Base-by-base conservation (phyloP, 1,284 basidiomycete genomes). In the Sanghuangporus weigelae region DNA sequence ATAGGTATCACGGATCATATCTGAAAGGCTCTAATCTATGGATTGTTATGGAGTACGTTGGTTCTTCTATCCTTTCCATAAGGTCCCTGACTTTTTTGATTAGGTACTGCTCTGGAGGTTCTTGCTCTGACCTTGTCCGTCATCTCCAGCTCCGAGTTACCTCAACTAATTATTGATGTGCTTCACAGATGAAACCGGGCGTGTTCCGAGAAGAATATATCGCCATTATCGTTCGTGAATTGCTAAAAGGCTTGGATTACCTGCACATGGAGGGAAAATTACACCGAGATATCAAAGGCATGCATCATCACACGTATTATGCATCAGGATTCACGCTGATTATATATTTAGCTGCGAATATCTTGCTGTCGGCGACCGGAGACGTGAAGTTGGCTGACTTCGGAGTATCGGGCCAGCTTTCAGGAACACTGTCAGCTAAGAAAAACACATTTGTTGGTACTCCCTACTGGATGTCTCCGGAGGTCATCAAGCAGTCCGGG, bases 371-470 rank as follows among this genome's bases (percentile, higher is more conserved):
- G 54, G 89, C 95, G 2, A 88, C 87, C 51, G 96, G 96, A n/a
- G 95, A 98, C 69, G 95, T 99, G 72, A 99, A 99, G 75, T 82
- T 99, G 35, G 96, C 97, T 62, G 96, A 99, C 74, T 99, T 99
- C 73, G 96, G 96, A 72, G 96, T 99, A 2, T 97, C 95, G 1
- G 96, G 96, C n/a, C 97, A 99, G 73, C 83, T 99, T 26, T 98
- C 95, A 48, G 93, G 93, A 2, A 97, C 95, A 0, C 82, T 97
- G 42, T 92, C 91, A 63, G 95, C 95, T n/a, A 97, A 97, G 86
- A 98, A 98, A 84, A 98, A 98, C 71, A 98, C 95, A 0, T 98
- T 98, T 73, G 96, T 98, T 58, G 94, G 96, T 36, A 96, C 96
- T 14, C 94, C 94, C 1, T 96, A 96, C 73, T 97, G 95, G 95